phyloP scores from a whole-genome alignment of 179 eudicot species.

The Pouteria campechiana region DNA sequence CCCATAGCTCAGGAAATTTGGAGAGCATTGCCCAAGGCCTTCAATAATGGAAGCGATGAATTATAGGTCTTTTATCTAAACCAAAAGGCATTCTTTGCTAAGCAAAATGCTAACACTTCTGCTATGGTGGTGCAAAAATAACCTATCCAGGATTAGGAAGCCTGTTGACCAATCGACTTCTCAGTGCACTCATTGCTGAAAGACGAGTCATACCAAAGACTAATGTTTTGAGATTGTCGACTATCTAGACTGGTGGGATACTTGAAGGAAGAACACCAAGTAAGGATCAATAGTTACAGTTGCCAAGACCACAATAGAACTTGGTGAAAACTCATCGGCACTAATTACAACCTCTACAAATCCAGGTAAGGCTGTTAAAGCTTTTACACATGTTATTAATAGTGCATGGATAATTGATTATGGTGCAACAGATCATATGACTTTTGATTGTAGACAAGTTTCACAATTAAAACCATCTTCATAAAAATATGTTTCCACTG shows the following conservation, averaged over 20 bases:
- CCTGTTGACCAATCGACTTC: too few relatives aligned
- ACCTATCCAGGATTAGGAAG: too few relatives aligned
- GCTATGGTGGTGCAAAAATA: too few relatives aligned
- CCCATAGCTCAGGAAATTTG: constrained; percentile 14
- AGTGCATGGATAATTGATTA: constrained; percentile 22
- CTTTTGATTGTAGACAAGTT: too few relatives aligned
- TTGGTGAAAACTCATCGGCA: not conserved
- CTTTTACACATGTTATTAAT: constrained; percentile 7
- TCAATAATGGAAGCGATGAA: constrained; percentile 12
- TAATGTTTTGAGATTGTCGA: constrained; percentile 5
- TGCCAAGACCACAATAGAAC: not conserved
- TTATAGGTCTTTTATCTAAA: constrained; percentile 6
- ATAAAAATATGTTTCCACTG: too few relatives aligned
- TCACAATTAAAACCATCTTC: too few relatives aligned
- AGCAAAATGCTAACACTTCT: too few relatives aligned
- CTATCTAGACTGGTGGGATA: constrained; percentile 5
- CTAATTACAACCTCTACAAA: not conserved
- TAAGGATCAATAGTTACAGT: too few relatives aligned
- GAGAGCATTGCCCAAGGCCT: constrained; percentile 4
- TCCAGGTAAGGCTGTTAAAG: constrained; percentile 7
- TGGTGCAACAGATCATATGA: constrained; percentile 12
- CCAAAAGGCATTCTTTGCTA: constrained; percentile 9
- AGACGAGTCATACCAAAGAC: not conserved
- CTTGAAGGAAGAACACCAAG: too few relatives aligned
- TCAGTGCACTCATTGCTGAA: constrained; percentile 3